phyloP scores from a whole-genome alignment of 2,329 filamentous ascomycete species.

The Ascocoryne sarcoides region DNA sequence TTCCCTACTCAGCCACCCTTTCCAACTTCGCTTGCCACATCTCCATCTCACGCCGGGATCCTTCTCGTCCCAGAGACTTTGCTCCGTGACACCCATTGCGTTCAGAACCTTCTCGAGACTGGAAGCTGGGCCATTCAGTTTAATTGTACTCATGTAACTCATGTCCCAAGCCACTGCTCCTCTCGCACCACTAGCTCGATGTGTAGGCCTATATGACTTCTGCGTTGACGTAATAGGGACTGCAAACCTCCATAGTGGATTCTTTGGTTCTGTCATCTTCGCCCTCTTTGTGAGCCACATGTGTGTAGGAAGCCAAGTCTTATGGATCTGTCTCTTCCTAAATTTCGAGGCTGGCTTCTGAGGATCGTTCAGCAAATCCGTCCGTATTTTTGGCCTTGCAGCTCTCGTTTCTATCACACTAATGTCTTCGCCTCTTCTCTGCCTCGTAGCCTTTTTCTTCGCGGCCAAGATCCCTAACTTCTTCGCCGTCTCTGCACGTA shows the following conservation, averaged over 20 bases:
- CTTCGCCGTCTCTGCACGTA: constrained; percentile 70
- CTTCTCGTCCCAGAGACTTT: constrained; percentile 52
- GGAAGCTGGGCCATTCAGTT: constrained; percentile 57
- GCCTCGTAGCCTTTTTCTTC: constrained; percentile 41
- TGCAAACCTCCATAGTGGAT: constrained; percentile 84
- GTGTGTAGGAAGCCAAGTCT: constrained; percentile 93
- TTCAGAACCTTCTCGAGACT: constrained; percentile 60
- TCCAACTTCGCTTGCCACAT: constrained; percentile 46
- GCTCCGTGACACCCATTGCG: constrained; percentile 52
- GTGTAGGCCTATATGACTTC: constrained; percentile 82
- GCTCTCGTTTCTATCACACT: constrained; percentile 32
- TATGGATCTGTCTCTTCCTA: constrained; percentile 74
- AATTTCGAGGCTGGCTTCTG: constrained; percentile 58
- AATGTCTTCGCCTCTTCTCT: constrained; percentile 19
- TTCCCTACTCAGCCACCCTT: constrained; percentile 50
- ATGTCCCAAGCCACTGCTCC: constrained; percentile 86
- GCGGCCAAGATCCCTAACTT: constrained; percentile 56
- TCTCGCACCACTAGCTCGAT: constrained; percentile 65
- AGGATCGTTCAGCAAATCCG: constrained; percentile 59
- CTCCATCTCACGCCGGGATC: constrained; percentile 59
- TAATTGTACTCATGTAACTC: constrained; percentile 87
- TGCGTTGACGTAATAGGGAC: constrained; percentile 77
- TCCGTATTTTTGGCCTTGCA: constrained; percentile 58
- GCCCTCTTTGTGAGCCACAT: constrained; percentile 89
- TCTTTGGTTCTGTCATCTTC: constrained; percentile 70